Evolutionary conservation across 2,329 filamentous ascomycete species (phyloP).

Genomic region (Cercospora sp.): DNA sequence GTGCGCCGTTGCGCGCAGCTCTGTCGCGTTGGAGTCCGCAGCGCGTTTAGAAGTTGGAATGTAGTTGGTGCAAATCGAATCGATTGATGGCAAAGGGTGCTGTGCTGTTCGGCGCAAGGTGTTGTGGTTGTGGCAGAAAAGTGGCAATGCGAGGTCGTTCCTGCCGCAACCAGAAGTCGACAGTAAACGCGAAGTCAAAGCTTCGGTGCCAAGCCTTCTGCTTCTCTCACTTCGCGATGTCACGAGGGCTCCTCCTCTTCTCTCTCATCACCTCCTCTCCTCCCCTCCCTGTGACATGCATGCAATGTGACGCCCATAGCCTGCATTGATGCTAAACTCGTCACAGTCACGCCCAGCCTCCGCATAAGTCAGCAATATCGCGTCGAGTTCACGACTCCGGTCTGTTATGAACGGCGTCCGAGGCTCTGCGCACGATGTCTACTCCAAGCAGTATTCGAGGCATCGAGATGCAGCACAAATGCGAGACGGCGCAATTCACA

Average conservation of each 20-base stretch:
- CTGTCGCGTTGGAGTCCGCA: not conserved
- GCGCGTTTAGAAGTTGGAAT: not conserved
- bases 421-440: not conserved
- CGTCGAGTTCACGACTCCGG: not conserved
- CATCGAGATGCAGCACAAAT: not conserved
- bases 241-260: not conserved
- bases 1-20: constrained; percentile 44
- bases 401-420: not conserved
- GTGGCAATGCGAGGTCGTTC: not conserved
- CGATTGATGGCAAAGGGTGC: not conserved
- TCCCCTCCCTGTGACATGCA: not conserved
- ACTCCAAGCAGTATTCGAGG: not conserved
- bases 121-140: not conserved
- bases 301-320: not conserved
- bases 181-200: not conserved
- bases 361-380: not conserved
- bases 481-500: not conserved
- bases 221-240: not conserved
- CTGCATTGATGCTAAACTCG: not conserved
- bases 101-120: not conserved
- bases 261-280: not conserved
- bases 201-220: not conserved
- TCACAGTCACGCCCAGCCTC: not conserved
- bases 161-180: not conserved
- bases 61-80: not conserved